Base-by-base conservation (phyloP, 163 green algal species). In the Coccomyxa subellipsoidea region DNA sequence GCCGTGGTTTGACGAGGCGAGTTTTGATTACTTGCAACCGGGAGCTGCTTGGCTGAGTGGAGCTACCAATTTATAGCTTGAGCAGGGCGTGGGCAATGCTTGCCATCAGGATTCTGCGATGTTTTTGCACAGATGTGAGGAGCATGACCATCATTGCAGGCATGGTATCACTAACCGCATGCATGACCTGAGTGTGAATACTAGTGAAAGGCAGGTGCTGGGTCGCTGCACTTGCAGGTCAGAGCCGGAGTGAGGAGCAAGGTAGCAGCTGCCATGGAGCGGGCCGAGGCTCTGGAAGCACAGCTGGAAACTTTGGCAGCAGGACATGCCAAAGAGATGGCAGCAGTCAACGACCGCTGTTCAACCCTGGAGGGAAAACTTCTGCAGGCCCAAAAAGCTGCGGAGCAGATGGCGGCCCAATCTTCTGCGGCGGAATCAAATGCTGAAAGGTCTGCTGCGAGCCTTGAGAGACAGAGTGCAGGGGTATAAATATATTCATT, bases 1-100 rank as follows among this genome's bases (percentile, higher is more conserved):
- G 0, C 91, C 91, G 0, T 94, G 90, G 90, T 91, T 94, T 84
- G 90, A 94, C 69, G 84, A 94, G 89, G 90, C 92, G 31, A 15
- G 54, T 38, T 31, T 10, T n/a, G n/a, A n/a, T n/a, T n/a, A n/a
- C n/a, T n/a, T n/a, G n/a, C n/a, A n/a, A n/a, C n/a, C n/a, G n/a
- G n/a, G n/a, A n/a, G n/a, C n/a, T n/a, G n/a, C n/a, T n/a, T n/a
- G n/a, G n/a, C n/a, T n/a, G n/a, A n/a, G n/a, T n/a, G n/a, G n/a
- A n/a, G n/a, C n/a, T n/a, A n/a, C n/a, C n/a, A n/a, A n/a, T n/a
- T n/a, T n/a, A n/a, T n/a, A n/a, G n/a, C n/a, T n/a, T n/a, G n/a
- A n/a, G n/a, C n/a, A n/a, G n/a, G n/a, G n/a, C n/a, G n/a, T n/a
- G n/a, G n/a, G n/a, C n/a, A n/a, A n/a, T n/a, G n/a, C n/a, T n/a